Evolutionary conservation across 192 early-diverging fungal genomes (phyloP), one percentile per base, ranked within the genome.

Genomic region (Linderina pennispora): DNA sequence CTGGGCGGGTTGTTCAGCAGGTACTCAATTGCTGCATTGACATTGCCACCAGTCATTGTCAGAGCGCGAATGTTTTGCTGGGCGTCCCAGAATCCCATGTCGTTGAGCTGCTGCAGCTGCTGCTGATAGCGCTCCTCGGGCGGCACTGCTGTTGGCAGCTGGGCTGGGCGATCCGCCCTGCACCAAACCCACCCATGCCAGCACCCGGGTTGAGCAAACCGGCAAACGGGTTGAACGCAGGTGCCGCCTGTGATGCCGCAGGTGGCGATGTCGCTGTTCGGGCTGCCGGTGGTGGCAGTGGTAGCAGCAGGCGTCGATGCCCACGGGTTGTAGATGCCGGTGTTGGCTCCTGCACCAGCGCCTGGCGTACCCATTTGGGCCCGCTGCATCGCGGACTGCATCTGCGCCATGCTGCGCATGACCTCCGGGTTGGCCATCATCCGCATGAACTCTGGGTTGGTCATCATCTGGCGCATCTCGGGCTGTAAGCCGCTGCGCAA

Each of bases 61-160:
- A 99, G 76, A 0, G 89, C 94, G 31, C 89, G 77, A 48, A 99
- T 87, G 55, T 99, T 99, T 67, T 89, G 84, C 21, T 78, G 70
- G 2, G 85, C 84, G 60, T 94, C 84, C 60, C 72, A 89, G 61
- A 99, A 92, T 15, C 97, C 97, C 97, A 99, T 99, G 21, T 99
- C 97, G 53, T 78, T 87, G 58, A 85, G 65, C 68, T 85, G 86
- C 60, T 87, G 84, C 38, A 95, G 76, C 71, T 96, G 90, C 9
- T 72, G 65, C 59, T 80, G 78, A 50, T 77, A 87, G 13, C 84
- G 59, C 57, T 59, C 72, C 43, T 51, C 67, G 21, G 50, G 62
- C 49, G 77, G 51, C 40, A 55, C 45, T 23, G 56, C 39, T 3
- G 37, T 32, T 6, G 21, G 25, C 2, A 21, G n/a, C 3, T 39